Evolutionary conservation across 1,284 basidiomycete species (phyloP).

Genomic region (Moniliophthora roreri): DNA sequence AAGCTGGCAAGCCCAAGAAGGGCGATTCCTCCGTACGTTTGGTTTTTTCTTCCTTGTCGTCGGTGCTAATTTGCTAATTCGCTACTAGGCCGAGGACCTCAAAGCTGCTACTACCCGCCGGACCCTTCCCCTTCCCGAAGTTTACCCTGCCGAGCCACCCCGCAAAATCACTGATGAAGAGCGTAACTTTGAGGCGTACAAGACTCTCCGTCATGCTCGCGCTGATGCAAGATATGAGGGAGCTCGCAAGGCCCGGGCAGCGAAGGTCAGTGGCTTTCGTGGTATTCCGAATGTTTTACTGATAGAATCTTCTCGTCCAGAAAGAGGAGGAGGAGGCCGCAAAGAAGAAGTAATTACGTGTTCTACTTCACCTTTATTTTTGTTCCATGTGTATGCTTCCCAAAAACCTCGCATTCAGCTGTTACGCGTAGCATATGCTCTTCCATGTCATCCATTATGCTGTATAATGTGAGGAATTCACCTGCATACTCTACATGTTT

Average conservation of each 20-base stretch:
- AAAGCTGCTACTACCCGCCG: slow-evolving; percentile 76
- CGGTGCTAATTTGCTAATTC: slow-evolving; percentile 7
- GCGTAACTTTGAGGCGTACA: slow-evolving; percentile 87
- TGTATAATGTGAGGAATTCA: slow-evolving; percentile 10
- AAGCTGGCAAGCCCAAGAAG: slow-evolving; percentile 94
- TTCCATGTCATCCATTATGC: slow-evolving; percentile 22
- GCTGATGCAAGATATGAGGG: slow-evolving; percentile 87
- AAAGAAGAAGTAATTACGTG: slow-evolving; percentile 82
- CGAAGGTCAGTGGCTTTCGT: slow-evolving; percentile 61
- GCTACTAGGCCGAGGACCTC: slow-evolving; percentile 78
- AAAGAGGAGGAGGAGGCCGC: slow-evolving; percentile 90
- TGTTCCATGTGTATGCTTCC: slow-evolving; percentile 27
- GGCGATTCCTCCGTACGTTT: slow-evolving; percentile 83
- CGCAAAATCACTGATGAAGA: slow-evolving; percentile 95
- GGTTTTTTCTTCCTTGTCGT: slow-evolving; percentile 5
- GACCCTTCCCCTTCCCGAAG: slow-evolving; percentile 67
- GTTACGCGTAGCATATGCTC: slow-evolving; percentile 25
- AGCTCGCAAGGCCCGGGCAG: slow-evolving; percentile 76
- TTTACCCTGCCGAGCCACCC: slow-evolving; percentile 78
- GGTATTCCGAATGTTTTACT: slow-evolving; percentile 2
- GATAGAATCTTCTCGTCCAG: slow-evolving; percentile 38
- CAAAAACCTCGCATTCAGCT: slow-evolving; percentile 23
- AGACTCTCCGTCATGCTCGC: slow-evolving; percentile 85
- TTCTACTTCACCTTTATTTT: slow-evolving; percentile 29
- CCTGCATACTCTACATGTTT: not conserved